These are phyloP conservation scores for Debaryomyces udenii DNA, from an alignment of 1,139 yeast genomes.

Conservation along the genomic window DNA sequence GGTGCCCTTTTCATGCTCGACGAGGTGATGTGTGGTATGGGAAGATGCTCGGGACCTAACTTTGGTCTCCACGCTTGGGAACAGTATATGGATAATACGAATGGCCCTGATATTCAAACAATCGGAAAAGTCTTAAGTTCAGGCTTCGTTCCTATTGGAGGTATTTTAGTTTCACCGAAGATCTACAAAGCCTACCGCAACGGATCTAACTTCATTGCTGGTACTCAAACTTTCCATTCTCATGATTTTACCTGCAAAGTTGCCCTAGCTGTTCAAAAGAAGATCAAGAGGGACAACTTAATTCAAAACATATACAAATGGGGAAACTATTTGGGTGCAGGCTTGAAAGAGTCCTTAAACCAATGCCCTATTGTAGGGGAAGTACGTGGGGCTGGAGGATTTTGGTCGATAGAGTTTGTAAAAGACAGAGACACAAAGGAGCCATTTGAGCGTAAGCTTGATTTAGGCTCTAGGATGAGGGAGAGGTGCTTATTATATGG, in stretches of 20 bases:
- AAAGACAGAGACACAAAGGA: constrained; percentile 19
- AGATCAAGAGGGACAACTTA: constrained; percentile 17
- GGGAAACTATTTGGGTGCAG: constrained; percentile 16
- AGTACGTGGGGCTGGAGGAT: constrained; percentile 21
- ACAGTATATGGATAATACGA: constrained; percentile 39
- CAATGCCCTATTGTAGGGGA: constrained; percentile 17
- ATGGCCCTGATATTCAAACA: constrained; percentile 61
- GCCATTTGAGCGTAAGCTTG: constrained; percentile 11
- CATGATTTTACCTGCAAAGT: constrained; percentile 22
- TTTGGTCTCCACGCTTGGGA: constrained; percentile 51
- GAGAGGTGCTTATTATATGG: constrained; percentile 4
- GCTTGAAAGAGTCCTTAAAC: constrained; percentile 20
- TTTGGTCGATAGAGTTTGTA: constrained; percentile 22
- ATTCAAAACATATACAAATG: constrained; percentile 17
- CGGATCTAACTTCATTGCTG: constrained; percentile 33
- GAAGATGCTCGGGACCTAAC: constrained; percentile 38
- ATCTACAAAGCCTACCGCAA: constrained; percentile 44
- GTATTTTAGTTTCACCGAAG: constrained; percentile 55
- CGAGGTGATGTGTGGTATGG: constrained; percentile 69
- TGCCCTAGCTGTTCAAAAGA: constrained; percentile 21
- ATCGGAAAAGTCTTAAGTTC: constrained; percentile 67
- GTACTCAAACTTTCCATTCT: constrained; percentile 21
- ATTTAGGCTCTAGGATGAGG: neutral
- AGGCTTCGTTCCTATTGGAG: constrained; percentile 64
- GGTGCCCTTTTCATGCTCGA: constrained; percentile 59